phyloP scores from a whole-genome alignment of 306 rosid species.

The Cicer bijugum region DNA sequence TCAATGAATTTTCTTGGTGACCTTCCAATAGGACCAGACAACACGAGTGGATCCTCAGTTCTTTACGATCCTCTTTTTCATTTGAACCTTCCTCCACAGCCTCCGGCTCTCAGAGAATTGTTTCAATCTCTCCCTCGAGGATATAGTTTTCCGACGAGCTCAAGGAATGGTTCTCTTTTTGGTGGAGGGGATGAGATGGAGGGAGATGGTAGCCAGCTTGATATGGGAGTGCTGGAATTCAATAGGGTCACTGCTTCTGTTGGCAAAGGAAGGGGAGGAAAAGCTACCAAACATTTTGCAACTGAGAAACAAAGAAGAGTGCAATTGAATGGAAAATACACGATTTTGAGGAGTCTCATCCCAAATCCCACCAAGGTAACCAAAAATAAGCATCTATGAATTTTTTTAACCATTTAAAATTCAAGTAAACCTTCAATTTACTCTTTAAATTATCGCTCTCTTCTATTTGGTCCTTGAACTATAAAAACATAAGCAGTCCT shows the following conservation, averaged over 20 bases:
- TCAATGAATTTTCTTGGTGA: slow-evolving; percentile 60
- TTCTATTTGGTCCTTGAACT: no score
- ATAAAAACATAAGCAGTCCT: no score
- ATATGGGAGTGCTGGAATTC: slow-evolving; percentile 79
- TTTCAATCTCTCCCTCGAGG: slow-evolving; percentile 78
- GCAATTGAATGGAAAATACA: slow-evolving; percentile 65
- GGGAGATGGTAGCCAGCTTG: slow-evolving; percentile 63
- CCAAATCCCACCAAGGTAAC: slow-evolving; percentile 83
- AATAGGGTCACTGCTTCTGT: slow-evolving; percentile 57
- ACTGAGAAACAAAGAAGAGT: slow-evolving; percentile 81
- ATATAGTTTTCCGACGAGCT: slow-evolving; percentile 61
- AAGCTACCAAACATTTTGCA: slow-evolving; percentile 64
- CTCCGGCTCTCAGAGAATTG: slow-evolving; percentile 71
- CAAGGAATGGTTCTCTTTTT: slow-evolving; percentile 65
- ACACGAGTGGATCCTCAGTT: slow-evolving; percentile 55
- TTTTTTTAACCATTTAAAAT: neutral
- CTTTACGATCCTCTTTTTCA: slow-evolving; percentile 77
- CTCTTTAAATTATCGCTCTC: no score
- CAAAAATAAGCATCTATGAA: neutral
- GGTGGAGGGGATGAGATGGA: slow-evolving; percentile 71
- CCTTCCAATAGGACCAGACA: slow-evolving; percentile 55
- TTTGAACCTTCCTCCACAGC: slow-evolving; percentile 87
- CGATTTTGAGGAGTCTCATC: slow-evolving; percentile 58
- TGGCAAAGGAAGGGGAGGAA: slow-evolving; percentile 61
- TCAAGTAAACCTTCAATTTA: neutral